phyloP scores from a whole-genome alignment of 257 asterid species.

The Solanum phureja region DNA sequence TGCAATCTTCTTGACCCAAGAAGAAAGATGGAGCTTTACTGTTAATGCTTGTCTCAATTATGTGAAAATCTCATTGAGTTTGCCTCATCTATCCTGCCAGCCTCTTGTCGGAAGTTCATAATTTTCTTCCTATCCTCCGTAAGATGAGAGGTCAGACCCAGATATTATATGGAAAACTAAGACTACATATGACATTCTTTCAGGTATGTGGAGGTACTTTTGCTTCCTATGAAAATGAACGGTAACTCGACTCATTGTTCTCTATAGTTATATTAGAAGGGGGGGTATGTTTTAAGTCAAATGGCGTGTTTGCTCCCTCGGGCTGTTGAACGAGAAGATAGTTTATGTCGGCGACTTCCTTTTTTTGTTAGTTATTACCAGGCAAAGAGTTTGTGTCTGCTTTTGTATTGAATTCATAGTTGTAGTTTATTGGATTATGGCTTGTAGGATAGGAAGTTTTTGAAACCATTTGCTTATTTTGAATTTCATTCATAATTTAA shows the following conservation, averaged over 20 bases:
- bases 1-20: constrained; percentile 61
- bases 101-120: background rate
- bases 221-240: background rate
- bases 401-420: background rate
- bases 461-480: background rate
- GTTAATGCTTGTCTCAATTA: background rate
- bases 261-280: background rate
- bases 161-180: constrained; percentile 1
- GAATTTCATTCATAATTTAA: background rate
- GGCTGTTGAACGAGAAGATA: background rate
- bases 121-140: background rate
- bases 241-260: background rate
- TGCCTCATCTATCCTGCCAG: background rate
- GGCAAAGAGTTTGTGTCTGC: background rate
- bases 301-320: background rate
- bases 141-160: constrained; percentile 6
- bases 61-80: background rate
- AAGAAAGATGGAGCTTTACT: background rate
- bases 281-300: background rate
- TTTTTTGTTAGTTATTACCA: background rate
- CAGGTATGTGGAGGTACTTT: background rate
- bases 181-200: constrained; percentile 7
- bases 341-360: background rate
- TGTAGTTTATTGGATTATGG: background rate
- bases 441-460: background rate